Evolutionary conservation across 1,284 basidiomycete species (phyloP).

Genomic region (Sutorius eximius): DNA sequence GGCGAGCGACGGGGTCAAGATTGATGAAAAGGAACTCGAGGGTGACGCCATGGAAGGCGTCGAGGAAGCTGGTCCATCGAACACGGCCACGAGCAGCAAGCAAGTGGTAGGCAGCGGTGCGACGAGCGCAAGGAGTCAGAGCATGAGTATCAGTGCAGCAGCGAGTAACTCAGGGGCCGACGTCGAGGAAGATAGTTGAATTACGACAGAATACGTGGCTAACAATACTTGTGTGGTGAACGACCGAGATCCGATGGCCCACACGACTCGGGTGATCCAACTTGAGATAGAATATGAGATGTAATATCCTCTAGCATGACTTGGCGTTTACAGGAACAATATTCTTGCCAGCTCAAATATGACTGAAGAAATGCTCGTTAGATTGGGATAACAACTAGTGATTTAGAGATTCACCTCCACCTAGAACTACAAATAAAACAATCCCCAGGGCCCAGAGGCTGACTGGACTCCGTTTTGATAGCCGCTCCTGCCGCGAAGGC

Average conservation of each 20-base stretch:
- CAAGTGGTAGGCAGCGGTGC: slow-evolving; percentile 27
- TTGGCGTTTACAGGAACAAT: slow-evolving; percentile 54
- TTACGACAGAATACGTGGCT: slow-evolving; percentile 22
- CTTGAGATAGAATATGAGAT: neutral
- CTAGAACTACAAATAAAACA: slow-evolving; percentile 70
- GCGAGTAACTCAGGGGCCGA: slow-evolving; percentile 47
- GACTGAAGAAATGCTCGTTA: slow-evolving; percentile 43
- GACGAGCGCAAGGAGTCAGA: slow-evolving; percentile 46
- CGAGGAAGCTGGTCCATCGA: slow-evolving; percentile 40
- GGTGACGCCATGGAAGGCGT: slow-evolving; percentile 73
- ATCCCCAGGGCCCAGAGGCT: slow-evolving; percentile 68
- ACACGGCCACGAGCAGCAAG: slow-evolving; percentile 20
- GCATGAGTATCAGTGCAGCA: slow-evolving; percentile 49
- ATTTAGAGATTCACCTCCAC: slow-evolving; percentile 61
- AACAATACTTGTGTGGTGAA: slow-evolving; percentile 14
- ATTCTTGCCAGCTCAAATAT: slow-evolving; percentile 68
- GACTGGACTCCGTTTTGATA: slow-evolving; percentile 69
- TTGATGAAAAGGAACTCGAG: slow-evolving; percentile 78
- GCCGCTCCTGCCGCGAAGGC: slow-evolving; percentile 65
- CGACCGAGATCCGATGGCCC: slow-evolving; percentile 7
- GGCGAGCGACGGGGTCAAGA: slow-evolving; percentile 78
- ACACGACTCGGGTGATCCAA: slow-evolving; percentile 7
- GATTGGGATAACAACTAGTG: neutral
- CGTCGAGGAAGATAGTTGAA: slow-evolving; percentile 37
- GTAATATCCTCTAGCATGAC: neutral